Evolutionary conservation across 768 basidiomycete species (phyloP).

Genomic region (Favolaschia claudopus): DNA sequence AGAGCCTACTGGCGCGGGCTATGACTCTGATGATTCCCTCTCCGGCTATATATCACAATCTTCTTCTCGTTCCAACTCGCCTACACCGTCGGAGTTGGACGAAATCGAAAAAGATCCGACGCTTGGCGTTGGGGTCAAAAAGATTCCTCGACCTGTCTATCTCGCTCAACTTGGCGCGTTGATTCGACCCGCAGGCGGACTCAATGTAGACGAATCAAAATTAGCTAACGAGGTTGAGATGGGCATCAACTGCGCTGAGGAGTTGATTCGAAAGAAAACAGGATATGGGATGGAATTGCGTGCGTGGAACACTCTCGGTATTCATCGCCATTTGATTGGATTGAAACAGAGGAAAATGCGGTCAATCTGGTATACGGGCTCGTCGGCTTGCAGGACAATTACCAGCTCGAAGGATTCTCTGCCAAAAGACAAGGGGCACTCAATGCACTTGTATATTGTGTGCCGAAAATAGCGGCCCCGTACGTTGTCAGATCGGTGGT

Average conservation of each 20-base stretch:
- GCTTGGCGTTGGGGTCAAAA: slow-evolving; percentile 72
- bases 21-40: slow-evolving; percentile 88
- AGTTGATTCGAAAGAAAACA: slow-evolving; percentile 83
- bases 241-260: slow-evolving; percentile 81
- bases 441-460: slow-evolving; percentile 81
- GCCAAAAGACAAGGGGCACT: slow-evolving; percentile 77
- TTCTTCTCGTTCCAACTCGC: slow-evolving; percentile 78
- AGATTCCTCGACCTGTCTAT: slow-evolving; percentile 86
- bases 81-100: slow-evolving; percentile 79
- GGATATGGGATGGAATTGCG: slow-evolving; percentile 90
- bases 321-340: background rate
- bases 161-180: slow-evolving; percentile 83
- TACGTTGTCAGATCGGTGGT: slow-evolving; percentile 49
- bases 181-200: slow-evolving; percentile 66
- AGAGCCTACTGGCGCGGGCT: slow-evolving; percentile 38
- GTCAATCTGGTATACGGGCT: slow-evolving; percentile 80
- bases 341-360: slow-evolving; percentile 88
- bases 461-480: slow-evolving; percentile 82
- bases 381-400: slow-evolving; percentile 82
- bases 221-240: slow-evolving; percentile 82
- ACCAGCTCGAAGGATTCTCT: slow-evolving; percentile 82
- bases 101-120: slow-evolving; percentile 90
- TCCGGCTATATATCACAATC: slow-evolving; percentile 77
- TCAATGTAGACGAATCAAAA: slow-evolving; percentile 59
- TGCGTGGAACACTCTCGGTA: slow-evolving; percentile 41